Base-by-base conservation (phyloP, 768 basidiomycete species). In the Tulasnella calospora region DNA sequence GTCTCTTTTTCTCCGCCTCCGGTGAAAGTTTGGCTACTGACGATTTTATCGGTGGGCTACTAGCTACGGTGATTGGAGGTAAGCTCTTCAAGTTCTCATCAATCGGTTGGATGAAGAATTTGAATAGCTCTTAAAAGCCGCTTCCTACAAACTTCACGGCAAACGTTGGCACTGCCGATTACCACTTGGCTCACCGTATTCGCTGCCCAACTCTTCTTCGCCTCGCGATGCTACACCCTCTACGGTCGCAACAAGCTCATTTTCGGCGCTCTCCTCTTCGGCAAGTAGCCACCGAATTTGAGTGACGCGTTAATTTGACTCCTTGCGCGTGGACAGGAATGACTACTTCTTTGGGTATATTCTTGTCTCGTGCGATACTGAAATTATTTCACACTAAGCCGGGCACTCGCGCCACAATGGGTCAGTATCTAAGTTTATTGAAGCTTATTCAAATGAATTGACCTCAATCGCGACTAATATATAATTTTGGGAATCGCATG, bases 41-140 rank as follows among this genome's bases (percentile, higher is more conserved):
- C 35, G 23, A 27, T 35, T 72, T 12, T 13, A 1, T 57, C 4
- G 10, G 9, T 27, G 61, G 61, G 4, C n/a, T 12, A 10, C 17
- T 30, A 72, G 71, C n/a, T 72, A 41, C 38, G 35, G 71, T 27
- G 36, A 72, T 38, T 72, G 71, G 71, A 17, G 13, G 71, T 72
- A 30, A 1, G 71, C 41, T 44, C 41, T 40, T 10, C 36, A 23
- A 72, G n/a, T 21, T 3, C 61, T 67, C 47, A 12, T 15, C n/a
- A 23, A 27, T 33, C 23, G 10, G 38, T 72, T 33, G 3, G n/a
- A 2, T 72, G 21, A 51, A 3, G 8, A 21, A 40, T 23, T 10
- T 36, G 23, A 23, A 72, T 44, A 36, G 13, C 10, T 8, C 36
- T 38, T 15, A 7, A 30, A 3, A 72, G 71, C 13, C 35, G 10